phyloP scores from a whole-genome alignment of 305 asterid genomes.

The Striga hermonthica region DNA sequence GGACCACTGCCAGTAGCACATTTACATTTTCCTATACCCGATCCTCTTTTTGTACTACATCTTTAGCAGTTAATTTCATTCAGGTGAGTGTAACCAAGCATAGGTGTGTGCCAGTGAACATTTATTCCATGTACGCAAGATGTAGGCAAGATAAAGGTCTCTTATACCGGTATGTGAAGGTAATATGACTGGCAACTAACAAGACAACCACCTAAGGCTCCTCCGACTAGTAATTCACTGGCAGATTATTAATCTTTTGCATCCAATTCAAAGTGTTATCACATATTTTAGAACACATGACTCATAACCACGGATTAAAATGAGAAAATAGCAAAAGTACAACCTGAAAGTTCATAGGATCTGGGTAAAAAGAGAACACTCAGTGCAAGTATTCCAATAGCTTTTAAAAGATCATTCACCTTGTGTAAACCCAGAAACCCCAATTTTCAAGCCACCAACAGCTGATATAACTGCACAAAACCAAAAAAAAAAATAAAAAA shows the following conservation, averaged over 20 bases:
- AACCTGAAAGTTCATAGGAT: slow-evolving; percentile 18
- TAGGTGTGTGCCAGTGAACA: slow-evolving; percentile 13
- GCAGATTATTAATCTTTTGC: slow-evolving; percentile 5
- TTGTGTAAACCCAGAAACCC: slow-evolving; percentile 71
- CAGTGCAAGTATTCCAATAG: slow-evolving; percentile 19
- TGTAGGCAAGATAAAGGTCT: background rate
- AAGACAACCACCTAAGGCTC: slow-evolving; percentile 7
- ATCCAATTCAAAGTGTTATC: slow-evolving; percentile 11
- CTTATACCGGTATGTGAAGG: slow-evolving; percentile 8
- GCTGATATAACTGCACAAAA: slow-evolving; percentile 88
- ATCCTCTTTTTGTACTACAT: no score
- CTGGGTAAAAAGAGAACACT: slow-evolving; percentile 26
- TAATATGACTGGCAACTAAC: slow-evolving; percentile 9
- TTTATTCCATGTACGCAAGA: slow-evolving; percentile 23
- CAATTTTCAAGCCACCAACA: slow-evolving; percentile 89
- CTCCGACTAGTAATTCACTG: slow-evolving; percentile 10
- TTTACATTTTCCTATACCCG: no score
- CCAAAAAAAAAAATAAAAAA: slow-evolving; percentile 32
- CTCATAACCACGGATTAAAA: slow-evolving; percentile 22
- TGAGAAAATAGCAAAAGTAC: slow-evolving; percentile 13
- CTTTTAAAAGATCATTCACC: slow-evolving; percentile 53
- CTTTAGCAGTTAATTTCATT: no score
- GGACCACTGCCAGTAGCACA: no score
- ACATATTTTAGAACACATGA: slow-evolving; percentile 14
- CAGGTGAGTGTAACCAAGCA: slow-evolving; percentile 14